Evolutionary conservation across 495 filamentous ascomycete genomes (phyloP).

Genomic region (Articulospora tetracladia): DNA sequence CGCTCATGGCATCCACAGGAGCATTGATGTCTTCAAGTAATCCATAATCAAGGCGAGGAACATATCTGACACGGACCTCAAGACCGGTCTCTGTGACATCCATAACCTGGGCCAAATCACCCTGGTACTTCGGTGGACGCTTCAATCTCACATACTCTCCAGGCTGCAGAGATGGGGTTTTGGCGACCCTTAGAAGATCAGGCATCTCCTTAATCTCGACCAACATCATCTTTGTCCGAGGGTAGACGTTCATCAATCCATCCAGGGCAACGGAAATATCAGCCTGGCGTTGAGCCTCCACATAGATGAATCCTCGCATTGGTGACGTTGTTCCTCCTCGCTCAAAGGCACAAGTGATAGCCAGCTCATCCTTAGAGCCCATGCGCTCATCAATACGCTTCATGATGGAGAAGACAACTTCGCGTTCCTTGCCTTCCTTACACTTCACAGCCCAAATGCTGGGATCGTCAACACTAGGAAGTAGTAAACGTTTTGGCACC

Average conservation of each 20-base stretch:
- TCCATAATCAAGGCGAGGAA: conserved; percentile 91
- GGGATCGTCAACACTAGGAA: conserved; percentile 92
- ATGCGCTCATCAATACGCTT: conserved; percentile 79
- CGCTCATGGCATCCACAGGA: conserved; percentile 40
- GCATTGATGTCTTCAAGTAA: conserved; percentile 70
- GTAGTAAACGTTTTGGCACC: conserved; percentile 81
- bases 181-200: conserved; percentile 83
- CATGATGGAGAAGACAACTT: conserved; percentile 80
- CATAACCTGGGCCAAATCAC: conserved; percentile 89
- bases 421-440: conserved; percentile 91
- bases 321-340: conserved; percentile 62
- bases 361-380: conserved; percentile 68
- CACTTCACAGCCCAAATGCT: conserved; percentile 93
- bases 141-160: conserved; percentile 90
- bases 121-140: conserved; percentile 73
- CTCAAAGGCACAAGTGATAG: conserved; percentile 86
- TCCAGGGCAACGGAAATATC: conserved; percentile 81
- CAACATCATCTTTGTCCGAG: conserved; percentile 73
- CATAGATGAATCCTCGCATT: conserved; percentile 93
- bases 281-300: conserved; percentile 81
- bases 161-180: conserved; percentile 78
- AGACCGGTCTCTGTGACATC: conserved; percentile 91
- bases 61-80: conserved; percentile 77
- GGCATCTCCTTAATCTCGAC: conserved; percentile 98
- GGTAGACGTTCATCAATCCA: conserved; percentile 80